A percentile compares a stretch with the other conserved stretches of the same genome.
Conservation (phyloP, 495 filamentous ascomycete species). For the Trichoderma parareesei region DNA sequence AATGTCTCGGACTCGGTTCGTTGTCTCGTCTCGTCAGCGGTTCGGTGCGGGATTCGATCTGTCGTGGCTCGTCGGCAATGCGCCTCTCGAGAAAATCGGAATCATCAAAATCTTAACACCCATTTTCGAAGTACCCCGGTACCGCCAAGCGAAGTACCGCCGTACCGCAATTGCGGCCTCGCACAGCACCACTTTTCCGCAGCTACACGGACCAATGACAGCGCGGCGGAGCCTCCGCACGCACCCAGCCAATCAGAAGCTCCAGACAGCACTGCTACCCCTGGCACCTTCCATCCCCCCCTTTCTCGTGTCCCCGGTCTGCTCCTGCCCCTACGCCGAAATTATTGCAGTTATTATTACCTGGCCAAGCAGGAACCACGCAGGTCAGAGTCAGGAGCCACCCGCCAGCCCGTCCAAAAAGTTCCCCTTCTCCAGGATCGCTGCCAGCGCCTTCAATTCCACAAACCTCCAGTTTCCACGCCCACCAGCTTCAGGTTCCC, state of each 20-base stretch:
- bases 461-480: constrained; percentile 4
- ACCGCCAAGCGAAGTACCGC: not conserved
- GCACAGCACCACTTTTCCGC: not conserved
- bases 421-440: constrained; percentile 11
- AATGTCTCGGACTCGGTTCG: not conserved
- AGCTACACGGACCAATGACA: constrained; percentile 18
- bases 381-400: constrained; percentile 8
- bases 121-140: not conserved
- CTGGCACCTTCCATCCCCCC: constrained; percentile 29
- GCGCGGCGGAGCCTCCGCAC: constrained; percentile 27
- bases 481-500: not conserved
- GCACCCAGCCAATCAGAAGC: constrained; percentile 30
- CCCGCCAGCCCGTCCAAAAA: constrained; percentile 11
- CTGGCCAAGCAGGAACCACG: constrained; percentile 3
- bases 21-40: not conserved
- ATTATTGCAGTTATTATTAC: not conserved
- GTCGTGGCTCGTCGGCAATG: not conserved
- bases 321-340: constrained; percentile 25
- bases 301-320: constrained; percentile 21
- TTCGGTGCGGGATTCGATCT: not conserved
- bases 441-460: not conserved
- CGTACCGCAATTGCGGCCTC: not conserved
- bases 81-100: constrained; percentile 1
- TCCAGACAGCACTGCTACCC: constrained; percentile 1
- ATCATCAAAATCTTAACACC: constrained; percentile 6